Evolutionary conservation across 805 yeast species (phyloP), one percentile per base, ranked within the genome.

Genomic region (Candida ulmi): DNA sequence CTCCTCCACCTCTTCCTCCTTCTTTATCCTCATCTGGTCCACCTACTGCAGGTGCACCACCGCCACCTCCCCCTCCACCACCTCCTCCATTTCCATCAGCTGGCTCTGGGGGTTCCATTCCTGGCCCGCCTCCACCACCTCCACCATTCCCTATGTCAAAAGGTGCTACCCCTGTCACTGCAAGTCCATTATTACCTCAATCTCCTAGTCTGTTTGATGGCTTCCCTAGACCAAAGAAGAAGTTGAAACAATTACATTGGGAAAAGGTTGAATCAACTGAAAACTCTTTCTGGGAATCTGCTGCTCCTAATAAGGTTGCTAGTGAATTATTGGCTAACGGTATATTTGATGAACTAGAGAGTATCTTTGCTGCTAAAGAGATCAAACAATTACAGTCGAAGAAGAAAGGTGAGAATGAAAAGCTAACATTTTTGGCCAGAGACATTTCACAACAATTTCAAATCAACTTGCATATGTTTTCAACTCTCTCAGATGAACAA

Each of bases 201-300:
- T 61, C 63, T 2, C 55, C 57, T 12, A 45, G 48, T 9, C 17
- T 47, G 37, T 47, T 53, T 34, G 52, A 48, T 33, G 44, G 38
- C 11, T 47, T 46, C 33, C 78, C 79, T 26, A 63, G 77, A 47
- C 78, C 80, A 16, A 70, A 69, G 57, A 70, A 68, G 44, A 80
- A 77, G 58, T 62, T 84, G 63, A 84, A 83, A 54, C 95, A 84
- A 52, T 73, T 84, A 45, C 95, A 84, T 51, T 84, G 93, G 95
- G 93, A 84, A 46, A 83, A 78, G 52, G 63, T 84, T 34, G 84
- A 80, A 12, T 59, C 67, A 36, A 65, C 80, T 13, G 64, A 68
- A 15, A 68, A 74, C 31, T 80, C 93, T 0, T 71, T 84, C 48
- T 84, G 95, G 95, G 69, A 68, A 24, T 58, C 61, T 17, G 50